Percentiles rank a stretch among this genome's conserved stretches.
Conservation (phyloP, 805 yeast genomes). For the Hemisphaericaspora nanyangensis region DNA sequence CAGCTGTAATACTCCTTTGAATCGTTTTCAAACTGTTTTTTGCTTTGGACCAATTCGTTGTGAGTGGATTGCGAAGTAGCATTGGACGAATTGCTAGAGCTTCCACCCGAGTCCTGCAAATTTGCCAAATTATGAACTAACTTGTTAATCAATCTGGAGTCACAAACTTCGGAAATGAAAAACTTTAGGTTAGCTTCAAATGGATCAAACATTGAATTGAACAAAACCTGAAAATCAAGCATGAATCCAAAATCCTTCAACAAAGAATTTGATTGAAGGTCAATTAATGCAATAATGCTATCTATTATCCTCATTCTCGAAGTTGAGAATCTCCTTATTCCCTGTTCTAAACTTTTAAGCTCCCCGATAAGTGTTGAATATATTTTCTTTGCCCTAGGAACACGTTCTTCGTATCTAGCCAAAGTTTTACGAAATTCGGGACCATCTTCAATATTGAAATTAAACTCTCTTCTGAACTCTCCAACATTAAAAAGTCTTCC, state of each 20-base stretch:
- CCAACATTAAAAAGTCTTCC: slow-evolving; percentile 8
- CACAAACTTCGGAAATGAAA: slow-evolving; percentile 27
- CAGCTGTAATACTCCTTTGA: slow-evolving; percentile 43
- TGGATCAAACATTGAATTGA: slow-evolving; percentile 27
- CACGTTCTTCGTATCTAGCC: slow-evolving; percentile 24
- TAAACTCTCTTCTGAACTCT: slow-evolving; percentile 28
- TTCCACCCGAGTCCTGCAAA: slow-evolving; percentile 1
- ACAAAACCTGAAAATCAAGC: slow-evolving; percentile 20
- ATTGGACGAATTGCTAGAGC: neutral
- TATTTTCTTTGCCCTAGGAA: slow-evolving; percentile 25
- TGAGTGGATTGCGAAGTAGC: slow-evolving; percentile 3
- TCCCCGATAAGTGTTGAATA: slow-evolving; percentile 28
- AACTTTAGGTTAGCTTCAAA: slow-evolving; percentile 28
- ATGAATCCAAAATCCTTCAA: slow-evolving; percentile 20
- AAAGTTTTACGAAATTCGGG: slow-evolving; percentile 38
- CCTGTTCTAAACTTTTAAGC: slow-evolving; percentile 24
- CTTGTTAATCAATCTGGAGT: slow-evolving; percentile 23
- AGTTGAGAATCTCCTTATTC: slow-evolving; percentile 15
- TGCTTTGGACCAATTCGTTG: slow-evolving; percentile 12
- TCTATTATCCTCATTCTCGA: slow-evolving; percentile 23
- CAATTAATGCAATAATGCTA: slow-evolving; percentile 15
- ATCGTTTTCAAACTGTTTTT: slow-evolving; percentile 34
- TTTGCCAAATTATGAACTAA: slow-evolving; percentile 14
- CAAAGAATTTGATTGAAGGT: slow-evolving; percentile 23
- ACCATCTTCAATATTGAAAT: slow-evolving; percentile 38